Conservation (phyloP, 2,329 filamentous ascomycete genomes). For the Beauveria sp. region DNA sequence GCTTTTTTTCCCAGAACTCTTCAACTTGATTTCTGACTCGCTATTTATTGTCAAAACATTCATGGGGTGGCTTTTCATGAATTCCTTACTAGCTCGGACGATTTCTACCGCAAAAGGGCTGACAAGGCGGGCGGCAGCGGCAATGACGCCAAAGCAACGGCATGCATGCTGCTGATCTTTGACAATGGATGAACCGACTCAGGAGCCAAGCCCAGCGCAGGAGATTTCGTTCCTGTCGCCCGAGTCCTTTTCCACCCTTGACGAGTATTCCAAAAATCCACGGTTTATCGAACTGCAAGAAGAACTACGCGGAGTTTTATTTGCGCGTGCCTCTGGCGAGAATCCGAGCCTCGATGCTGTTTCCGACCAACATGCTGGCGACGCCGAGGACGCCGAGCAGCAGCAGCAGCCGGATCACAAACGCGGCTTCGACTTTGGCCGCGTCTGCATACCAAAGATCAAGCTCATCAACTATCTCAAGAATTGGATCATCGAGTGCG, state of each 20-base stretch:
- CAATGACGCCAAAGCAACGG: not conserved
- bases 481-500: conserved; percentile 45
- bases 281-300: conserved; percentile 37
- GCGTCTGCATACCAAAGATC: conserved; percentile 21
- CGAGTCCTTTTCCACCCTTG: conserved; percentile 19
- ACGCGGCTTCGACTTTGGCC: conserved; percentile 20
- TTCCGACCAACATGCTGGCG: conserved; percentile 14
- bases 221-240: conserved; percentile 9
- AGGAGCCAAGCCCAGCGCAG: not conserved
- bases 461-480: conserved; percentile 29
- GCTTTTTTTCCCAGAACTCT: not conserved
- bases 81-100: not conserved
- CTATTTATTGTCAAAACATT: not conserved
- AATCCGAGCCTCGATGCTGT: conserved; percentile 22
- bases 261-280: conserved; percentile 29
- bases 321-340: conserved; percentile 24
- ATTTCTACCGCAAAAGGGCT: not conserved
- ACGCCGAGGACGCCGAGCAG: conserved; percentile 1
- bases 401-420: not conserved
- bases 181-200: not conserved
- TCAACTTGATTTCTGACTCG: conserved; percentile 4
- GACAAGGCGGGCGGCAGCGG: no score
- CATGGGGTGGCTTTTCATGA: not conserved
- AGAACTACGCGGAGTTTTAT: conserved; percentile 34
- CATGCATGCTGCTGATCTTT: not conserved